A percentile compares a stretch with the other conserved stretches of the same genome.
Conservation (phyloP, 345 rosid genomes). For the Rhodamnia argentea region DNA sequence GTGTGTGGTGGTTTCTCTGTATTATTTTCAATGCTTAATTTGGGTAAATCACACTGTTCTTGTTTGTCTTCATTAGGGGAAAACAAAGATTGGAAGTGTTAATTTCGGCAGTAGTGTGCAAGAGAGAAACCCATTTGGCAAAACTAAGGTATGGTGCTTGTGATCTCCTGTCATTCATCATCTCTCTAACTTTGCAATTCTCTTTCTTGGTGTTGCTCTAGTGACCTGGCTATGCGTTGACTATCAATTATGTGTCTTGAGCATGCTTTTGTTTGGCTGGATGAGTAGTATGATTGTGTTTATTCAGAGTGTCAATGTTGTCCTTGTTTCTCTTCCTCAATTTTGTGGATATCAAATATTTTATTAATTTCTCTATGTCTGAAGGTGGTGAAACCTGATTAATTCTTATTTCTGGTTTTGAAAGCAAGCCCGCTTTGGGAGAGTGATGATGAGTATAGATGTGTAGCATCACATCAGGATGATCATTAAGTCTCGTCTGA, state of each 20-base stretch:
- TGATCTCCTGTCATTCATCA: neutral
- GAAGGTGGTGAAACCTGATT: neutral
- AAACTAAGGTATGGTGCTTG: constrained; percentile 37
- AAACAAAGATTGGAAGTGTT: constrained; percentile 44
- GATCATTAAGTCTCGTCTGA: neutral
- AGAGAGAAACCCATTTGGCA: constrained; percentile 25
- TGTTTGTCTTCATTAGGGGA: constrained; percentile 26
- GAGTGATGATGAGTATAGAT: neutral
- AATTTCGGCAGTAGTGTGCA: constrained; percentile 10
- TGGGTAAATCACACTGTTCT: neutral
- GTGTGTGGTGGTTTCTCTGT: neutral
- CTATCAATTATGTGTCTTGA: neutral
- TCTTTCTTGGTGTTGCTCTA: neutral
- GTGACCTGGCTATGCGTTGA: neutral
- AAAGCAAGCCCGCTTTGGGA: neutral
- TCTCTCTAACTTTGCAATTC: neutral
- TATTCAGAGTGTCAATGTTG: neutral
- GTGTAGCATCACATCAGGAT: neutral
- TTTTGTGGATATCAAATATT: neutral
- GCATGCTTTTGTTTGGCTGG: neutral
- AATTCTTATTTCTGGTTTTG: neutral
- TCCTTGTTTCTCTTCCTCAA: neutral
- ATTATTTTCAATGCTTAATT: neutral
- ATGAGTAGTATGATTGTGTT: neutral
- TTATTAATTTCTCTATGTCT: neutral